These are phyloP conservation scores for Clavispora fructus DNA, from an alignment of 805 yeast genomes.

Conservation along the genomic window DNA sequence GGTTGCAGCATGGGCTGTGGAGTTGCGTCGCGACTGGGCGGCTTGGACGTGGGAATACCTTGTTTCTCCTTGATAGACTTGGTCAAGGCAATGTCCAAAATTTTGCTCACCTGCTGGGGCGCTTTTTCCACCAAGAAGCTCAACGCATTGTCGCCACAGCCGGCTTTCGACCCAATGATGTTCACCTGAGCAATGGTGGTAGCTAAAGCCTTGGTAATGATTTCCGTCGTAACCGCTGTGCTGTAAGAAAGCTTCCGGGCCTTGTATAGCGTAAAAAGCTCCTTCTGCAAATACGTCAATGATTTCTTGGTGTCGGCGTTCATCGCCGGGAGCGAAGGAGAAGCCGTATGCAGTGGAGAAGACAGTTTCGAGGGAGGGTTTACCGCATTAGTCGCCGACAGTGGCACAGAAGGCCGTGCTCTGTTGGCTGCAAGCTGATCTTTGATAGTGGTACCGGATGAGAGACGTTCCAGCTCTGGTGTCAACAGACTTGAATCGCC, in stretches of 20 bases:
- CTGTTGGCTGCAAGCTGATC: conserved; percentile 46
- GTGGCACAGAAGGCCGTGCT: conserved; percentile 15
- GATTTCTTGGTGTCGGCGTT: conserved; percentile 66
- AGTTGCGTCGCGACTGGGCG: conserved; percentile 14
- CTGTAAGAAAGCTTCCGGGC: conserved; percentile 66
- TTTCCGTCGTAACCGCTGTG: conserved; percentile 76
- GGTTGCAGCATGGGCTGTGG: conserved; percentile 5
- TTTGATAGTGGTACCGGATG: conserved; percentile 26
- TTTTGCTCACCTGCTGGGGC: conserved; percentile 74
- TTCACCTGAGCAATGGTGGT: conserved; percentile 88
- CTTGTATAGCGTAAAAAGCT: conserved; percentile 72
- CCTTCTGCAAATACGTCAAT: conserved; percentile 79
- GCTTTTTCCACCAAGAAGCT: conserved; percentile 74
- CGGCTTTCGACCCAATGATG: conserved; percentile 81
- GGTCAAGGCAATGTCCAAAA: conserved; percentile 73
- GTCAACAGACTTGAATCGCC: not conserved
- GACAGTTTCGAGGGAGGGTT: conserved; percentile 6
- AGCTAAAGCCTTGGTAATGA: conserved; percentile 85
- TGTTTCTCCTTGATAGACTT: conserved; percentile 58
- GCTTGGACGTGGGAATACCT: conserved; percentile 14
- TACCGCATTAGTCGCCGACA: not conserved
- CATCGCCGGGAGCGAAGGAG: conserved; percentile 22
- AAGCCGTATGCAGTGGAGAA: not conserved
- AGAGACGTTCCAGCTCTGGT: not conserved
- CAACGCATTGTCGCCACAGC: conserved; percentile 73